These are phyloP conservation scores for Ophiobolus disseminans DNA, from an alignment of 2,329 filamentous ascomycete species.

Conservation along the genomic window DNA sequence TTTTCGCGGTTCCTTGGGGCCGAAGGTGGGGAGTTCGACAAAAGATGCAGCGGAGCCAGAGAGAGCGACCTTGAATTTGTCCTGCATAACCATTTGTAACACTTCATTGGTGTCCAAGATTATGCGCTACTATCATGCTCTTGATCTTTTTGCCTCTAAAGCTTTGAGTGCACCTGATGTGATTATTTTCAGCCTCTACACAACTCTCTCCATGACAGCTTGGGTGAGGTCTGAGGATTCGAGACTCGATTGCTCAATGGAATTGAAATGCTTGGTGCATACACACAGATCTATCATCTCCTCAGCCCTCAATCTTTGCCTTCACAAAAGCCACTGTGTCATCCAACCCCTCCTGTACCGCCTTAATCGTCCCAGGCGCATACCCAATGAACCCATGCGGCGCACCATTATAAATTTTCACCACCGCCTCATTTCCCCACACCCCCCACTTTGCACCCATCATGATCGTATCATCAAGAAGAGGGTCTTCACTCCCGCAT, in stretches of 20 bases:
- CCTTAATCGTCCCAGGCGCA: constrained; percentile 44
- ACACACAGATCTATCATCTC: too few relatives aligned
- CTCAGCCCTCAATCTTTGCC: constrained; percentile 28
- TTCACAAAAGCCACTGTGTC: constrained; percentile 52
- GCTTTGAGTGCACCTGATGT: too few relatives aligned
- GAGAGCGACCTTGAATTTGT: neutral
- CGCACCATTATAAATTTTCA: constrained; percentile 63
- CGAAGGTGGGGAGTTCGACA: neutral
- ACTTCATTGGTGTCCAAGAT: neutral
- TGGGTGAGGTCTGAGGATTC: too few relatives aligned
- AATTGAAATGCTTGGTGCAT: too few relatives aligned
- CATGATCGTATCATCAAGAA: constrained; percentile 61
- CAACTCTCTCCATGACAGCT: too few relatives aligned
- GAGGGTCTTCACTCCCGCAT: constrained; percentile 61
- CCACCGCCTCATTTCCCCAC: constrained; percentile 57
- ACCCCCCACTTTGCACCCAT: constrained; percentile 64
- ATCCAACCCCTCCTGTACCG: constrained; percentile 48
- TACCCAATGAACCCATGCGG: constrained; percentile 61
- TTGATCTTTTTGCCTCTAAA: neutral
- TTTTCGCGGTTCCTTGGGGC: neutral
- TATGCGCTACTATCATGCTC: neutral
- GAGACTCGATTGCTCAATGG: too few relatives aligned
- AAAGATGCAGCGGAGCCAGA: neutral
- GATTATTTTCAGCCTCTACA: too few relatives aligned
- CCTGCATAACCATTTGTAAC: neutral